Evolutionary conservation across 495 filamentous ascomycete genomes (phyloP).

Genomic region (Penicillium dipodomyicola): DNA sequence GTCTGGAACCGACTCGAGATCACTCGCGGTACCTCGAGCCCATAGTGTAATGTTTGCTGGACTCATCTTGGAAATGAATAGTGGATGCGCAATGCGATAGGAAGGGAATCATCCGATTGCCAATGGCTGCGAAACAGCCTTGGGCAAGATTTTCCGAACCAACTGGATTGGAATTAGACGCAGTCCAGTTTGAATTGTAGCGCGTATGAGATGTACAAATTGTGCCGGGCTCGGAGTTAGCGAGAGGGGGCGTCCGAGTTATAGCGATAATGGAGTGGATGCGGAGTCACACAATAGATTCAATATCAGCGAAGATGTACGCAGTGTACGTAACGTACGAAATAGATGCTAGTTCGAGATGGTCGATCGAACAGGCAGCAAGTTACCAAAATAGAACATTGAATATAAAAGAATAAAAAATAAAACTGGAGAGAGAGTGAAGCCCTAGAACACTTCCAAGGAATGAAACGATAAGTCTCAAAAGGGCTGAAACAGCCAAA

Average conservation of each 20-base stretch:
- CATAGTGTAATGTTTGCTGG: slow-evolving; percentile 31
- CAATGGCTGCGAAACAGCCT: slow-evolving; percentile 1
- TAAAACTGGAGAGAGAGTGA: not conserved
- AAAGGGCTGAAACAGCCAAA: not conserved
- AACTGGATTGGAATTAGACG: not conserved
- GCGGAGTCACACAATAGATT: not conserved
- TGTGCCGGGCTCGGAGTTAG: not conserved
- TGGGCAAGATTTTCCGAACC: not conserved
- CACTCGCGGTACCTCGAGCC: slow-evolving; percentile 32
- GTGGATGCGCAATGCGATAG: slow-evolving; percentile 4
- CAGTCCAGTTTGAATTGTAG: not conserved
- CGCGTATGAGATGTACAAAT: not conserved
- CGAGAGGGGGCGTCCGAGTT: not conserved
- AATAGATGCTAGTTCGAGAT: not conserved
- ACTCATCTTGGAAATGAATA: slow-evolving; percentile 29
- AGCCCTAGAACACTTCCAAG: not conserved
- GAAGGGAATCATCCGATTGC: slow-evolving; percentile 13
- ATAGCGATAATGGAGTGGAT: not conserved
- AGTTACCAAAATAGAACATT: slow-evolving; percentile 6
- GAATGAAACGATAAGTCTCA: not conserved
- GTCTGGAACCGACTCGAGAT: slow-evolving; percentile 35
- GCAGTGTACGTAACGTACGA: not conserved
- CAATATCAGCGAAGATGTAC: not conserved
- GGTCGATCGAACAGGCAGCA: slow-evolving; percentile 5
- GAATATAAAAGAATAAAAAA: too few relatives aligned